Base-by-base conservation (phyloP, 371 early-diverging fungal genomes). In the Mucor circinelloides region DNA sequence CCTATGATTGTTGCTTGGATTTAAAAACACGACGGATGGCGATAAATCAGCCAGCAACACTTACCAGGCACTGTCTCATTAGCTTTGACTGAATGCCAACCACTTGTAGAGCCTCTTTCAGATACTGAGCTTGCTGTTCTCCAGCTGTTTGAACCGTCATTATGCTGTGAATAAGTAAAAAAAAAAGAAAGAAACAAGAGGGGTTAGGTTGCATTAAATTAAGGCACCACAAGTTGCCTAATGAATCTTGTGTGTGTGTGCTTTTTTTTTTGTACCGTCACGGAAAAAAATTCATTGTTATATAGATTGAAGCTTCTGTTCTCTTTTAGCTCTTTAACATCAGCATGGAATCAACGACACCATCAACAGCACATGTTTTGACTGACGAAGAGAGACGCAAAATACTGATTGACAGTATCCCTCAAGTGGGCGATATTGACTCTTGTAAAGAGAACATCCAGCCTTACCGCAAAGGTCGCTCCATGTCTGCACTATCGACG, bases 61-160 rank as follows among this genome's bases (percentile, higher is more conserved):
- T 71, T 84, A 94, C 97, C 79, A 97, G 82, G 71, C 93, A 92
- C 67, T 91, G 86, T 71, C 91, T 90, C 96, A 97, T 95, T 72
- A 94, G 93, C 69, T 88, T 90, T 9, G 94, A 88, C 75, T 97
- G 96, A 38, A 92, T 83, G 73, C 93, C 94, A 76, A 97, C 95
- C 3, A 93, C 90, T 67, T 81, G 84, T 36, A 96, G 78, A 25
- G 94, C 91, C 61, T 96, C 96, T 68, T 94, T 94, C 32, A 97
- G 86, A 61, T 93, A 79, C 74, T 89, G 91, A 60, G 81, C 75
- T 82, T 96, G 95, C 81, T 94, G 93, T 64, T 92, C 94, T 38
- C 52, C 23, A 0, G 23, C 50, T 23, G 50, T 50, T 12, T 25
- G 50, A 10, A 50, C 3, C 21, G 25, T 50, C 50, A 50, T 50